A percentile compares a stretch with the other conserved stretches of the same genome.
These are phyloP conservation scores for Fusarium miscanthi DNA, from an alignment of 2,329 filamentous ascomycete genomes.

Conservation along the genomic window DNA sequence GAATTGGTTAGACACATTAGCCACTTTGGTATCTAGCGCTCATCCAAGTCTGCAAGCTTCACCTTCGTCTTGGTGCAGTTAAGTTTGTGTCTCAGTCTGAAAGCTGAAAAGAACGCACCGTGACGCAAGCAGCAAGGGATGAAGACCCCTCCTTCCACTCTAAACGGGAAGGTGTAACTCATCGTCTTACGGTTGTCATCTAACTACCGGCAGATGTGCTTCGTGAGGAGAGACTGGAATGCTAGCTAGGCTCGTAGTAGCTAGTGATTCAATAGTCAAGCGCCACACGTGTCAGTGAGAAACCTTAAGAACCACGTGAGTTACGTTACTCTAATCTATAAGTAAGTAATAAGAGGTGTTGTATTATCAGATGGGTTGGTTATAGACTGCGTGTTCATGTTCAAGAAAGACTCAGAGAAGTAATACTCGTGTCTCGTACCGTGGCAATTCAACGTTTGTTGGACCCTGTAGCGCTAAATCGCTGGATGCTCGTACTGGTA, in stretches of 20 bases:
- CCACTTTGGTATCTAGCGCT: not conserved
- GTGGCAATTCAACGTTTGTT: fast-evolving
- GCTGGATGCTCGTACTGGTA: too few species aligned
- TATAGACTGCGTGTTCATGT: not conserved
- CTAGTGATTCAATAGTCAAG: not conserved
- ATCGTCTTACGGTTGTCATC: not conserved
- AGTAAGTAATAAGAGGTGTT: not conserved
- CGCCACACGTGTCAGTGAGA: not conserved
- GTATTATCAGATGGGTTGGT: not conserved
- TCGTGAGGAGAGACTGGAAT: not conserved
- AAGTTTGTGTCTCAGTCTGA: not conserved
- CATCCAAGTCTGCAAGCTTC: too few species aligned
- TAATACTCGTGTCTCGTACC: fast-evolving
- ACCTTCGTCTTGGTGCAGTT: too few species aligned
- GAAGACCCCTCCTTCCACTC: not conserved
- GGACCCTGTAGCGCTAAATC: too few species aligned
- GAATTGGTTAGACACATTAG: not conserved
- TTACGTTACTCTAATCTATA: not conserved
- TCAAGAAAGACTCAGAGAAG: not conserved
- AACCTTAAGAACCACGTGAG: not conserved
- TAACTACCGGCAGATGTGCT: not conserved
- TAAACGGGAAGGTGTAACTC: not conserved
- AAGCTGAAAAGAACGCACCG: not conserved
- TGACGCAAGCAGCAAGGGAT: not conserved
- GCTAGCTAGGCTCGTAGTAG: not conserved